A percentile compares a stretch with the other conserved stretches of the same genome.
Conservation (phyloP, 2,329 filamentous ascomycete species). For the Penicillium sp. region DNA sequence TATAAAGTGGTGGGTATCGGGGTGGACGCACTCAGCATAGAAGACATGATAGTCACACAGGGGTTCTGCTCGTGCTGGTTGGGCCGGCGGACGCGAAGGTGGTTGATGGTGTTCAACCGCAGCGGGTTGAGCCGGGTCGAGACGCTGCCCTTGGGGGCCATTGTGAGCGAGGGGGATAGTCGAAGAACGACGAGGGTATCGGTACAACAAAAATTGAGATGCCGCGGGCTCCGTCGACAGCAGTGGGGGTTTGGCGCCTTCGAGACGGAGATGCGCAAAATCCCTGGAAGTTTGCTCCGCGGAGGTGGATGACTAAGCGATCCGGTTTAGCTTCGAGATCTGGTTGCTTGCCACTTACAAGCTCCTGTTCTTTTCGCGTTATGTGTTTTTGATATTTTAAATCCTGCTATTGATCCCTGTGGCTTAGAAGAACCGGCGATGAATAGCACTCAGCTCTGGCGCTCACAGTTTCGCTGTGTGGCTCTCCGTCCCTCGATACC, state of each 20-base stretch:
- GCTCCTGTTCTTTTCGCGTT: background rate
- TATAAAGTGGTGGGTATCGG: background rate
- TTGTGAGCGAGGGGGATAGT: conserved; percentile 22
- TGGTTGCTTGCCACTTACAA: conserved; percentile 6
- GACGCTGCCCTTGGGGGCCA: conserved; percentile 44
- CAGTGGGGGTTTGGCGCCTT: conserved; percentile 9
- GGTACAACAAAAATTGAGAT: background rate
- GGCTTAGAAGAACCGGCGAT: conserved; percentile 12
- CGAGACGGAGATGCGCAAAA: conserved; percentile 16
- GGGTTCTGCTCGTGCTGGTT: conserved; percentile 62
- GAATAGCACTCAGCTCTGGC: conserved; percentile 19
- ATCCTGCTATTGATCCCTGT: background rate
- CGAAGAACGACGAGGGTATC: background rate
- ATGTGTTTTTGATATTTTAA: background rate
- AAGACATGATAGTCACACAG: conserved; percentile 65
- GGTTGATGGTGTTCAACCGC: conserved; percentile 47
- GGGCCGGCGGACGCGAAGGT: conserved; percentile 64
- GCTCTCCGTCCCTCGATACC: conserved; percentile 12
- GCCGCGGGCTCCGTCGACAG: conserved; percentile 13
- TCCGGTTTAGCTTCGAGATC: background rate
- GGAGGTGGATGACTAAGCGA: conserved; percentile 34
- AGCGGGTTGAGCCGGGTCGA: conserved; percentile 47
- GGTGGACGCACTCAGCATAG: conserved; percentile 59
- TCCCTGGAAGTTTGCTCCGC: conserved; percentile 27
- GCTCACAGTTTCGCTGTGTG: conserved; percentile 15